phyloP scores from a whole-genome alignment of 495 filamentous ascomycete species.

The Aspergillus ostianus region DNA sequence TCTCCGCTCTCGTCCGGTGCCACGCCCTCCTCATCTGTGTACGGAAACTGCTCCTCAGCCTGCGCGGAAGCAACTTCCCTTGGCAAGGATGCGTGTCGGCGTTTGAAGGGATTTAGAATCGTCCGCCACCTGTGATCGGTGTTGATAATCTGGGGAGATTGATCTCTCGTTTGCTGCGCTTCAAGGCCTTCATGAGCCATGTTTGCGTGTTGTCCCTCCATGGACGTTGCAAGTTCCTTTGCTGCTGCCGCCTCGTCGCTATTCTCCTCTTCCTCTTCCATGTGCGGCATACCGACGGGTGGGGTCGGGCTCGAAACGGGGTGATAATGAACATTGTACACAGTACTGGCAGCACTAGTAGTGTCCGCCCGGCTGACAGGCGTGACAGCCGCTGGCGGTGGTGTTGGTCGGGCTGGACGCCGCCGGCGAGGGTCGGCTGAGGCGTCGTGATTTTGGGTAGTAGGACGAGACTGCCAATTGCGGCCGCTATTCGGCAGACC shows the following conservation, averaged over 20 bases:
- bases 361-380: slow-evolving; percentile 78
- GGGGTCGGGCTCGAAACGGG: slow-evolving; percentile 69
- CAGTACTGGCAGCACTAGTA: slow-evolving; percentile 73
- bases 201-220: slow-evolving; percentile 14
- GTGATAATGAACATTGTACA: slow-evolving; percentile 82
- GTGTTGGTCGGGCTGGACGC: slow-evolving; percentile 52
- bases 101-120: slow-evolving; percentile 53
- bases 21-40: slow-evolving; percentile 11
- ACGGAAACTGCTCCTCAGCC: slow-evolving; percentile 36
- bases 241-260: slow-evolving; percentile 19
- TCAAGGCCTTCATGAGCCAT: slow-evolving; percentile 13
- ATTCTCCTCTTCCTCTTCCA: slow-evolving; percentile 37
- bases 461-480: slow-evolving; percentile 21
- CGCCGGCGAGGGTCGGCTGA: slow-evolving; percentile 18
- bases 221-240: slow-evolving; percentile 29
- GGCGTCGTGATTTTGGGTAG: slow-evolving; percentile 17
- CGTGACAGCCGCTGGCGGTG: slow-evolving; percentile 63
- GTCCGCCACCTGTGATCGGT: slow-evolving; percentile 46
- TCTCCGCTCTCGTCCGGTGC: slow-evolving; percentile 25
- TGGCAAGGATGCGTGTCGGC: slow-evolving; percentile 51
- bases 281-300: slow-evolving; percentile 41
- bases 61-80: slow-evolving; percentile 53
- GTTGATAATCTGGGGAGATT: slow-evolving; percentile 37
- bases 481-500: slow-evolving; percentile 18
- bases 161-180: slow-evolving; percentile 23